These are phyloP conservation scores for Xylaria sp. DNA, from an alignment of 2,329 filamentous ascomycete species.

Conservation along the genomic window DNA sequence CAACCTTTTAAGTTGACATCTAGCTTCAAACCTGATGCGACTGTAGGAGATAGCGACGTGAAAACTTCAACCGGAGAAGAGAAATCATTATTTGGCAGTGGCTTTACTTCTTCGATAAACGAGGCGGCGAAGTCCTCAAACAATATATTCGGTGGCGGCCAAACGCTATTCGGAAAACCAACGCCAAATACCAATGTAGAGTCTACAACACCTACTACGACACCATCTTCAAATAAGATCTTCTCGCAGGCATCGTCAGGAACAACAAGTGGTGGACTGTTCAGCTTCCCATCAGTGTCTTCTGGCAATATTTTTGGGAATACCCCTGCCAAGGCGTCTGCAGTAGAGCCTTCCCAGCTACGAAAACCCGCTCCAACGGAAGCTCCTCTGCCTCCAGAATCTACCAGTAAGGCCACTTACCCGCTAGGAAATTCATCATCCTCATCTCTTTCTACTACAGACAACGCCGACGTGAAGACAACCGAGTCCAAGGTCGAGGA, in stretches of 20 bases:
- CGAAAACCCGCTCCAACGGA: conserved; percentile 52
- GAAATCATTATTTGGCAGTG: conserved; percentile 67
- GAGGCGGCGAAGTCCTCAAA: conserved; percentile 55
- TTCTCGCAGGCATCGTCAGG: conserved; percentile 53
- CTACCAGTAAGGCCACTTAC: conserved; percentile 63
- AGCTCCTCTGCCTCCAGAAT: conserved; percentile 63
- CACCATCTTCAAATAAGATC: conserved; percentile 60
- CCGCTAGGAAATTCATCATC: conserved; percentile 62
- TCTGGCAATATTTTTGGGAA: conserved; percentile 40
- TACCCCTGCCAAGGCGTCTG: conserved; percentile 38
- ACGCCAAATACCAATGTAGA: conserved; percentile 38
- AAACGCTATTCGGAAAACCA: conserved; percentile 40
- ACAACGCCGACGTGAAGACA: conserved; percentile 40
- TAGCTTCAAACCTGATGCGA: conserved; percentile 72
- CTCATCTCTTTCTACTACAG: conserved; percentile 59
- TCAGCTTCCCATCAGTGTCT: conserved; percentile 50
- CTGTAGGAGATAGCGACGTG: conserved; percentile 64
- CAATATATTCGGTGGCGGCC: conserved; percentile 42
- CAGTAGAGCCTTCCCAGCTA: conserved; percentile 47
- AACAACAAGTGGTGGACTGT: conserved; percentile 46
- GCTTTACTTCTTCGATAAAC: conserved; percentile 68
- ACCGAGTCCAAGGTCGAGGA: conserved; percentile 40
- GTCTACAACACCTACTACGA: conserved; percentile 62
- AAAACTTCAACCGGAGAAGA: conserved; percentile 49
- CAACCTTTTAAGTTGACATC: conserved; percentile 73